Evolutionary conservation across 2,329 filamentous ascomycete genomes (phyloP).

Genomic region (Esteya vermicola): DNA sequence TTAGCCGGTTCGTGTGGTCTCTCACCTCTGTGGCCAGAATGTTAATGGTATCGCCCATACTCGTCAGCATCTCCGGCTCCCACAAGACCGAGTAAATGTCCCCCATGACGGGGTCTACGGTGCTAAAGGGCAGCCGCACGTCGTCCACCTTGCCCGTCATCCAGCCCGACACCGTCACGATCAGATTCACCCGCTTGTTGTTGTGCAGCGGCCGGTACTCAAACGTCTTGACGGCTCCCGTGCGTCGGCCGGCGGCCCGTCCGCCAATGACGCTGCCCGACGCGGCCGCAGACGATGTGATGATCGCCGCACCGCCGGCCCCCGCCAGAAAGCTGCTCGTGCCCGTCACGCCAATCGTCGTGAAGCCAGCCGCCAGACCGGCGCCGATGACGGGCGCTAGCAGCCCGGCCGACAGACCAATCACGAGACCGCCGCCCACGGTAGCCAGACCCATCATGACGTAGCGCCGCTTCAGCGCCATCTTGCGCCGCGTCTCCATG

Average conservation of each 20-base stretch:
- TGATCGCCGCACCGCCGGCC: conserved; percentile 82
- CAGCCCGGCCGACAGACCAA: conserved; percentile 83
- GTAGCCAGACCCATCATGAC: conserved; percentile 96
- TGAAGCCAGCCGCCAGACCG: conserved; percentile 86
- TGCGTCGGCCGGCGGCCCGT: conserved; percentile 73
- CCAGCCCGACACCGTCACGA: conserved; percentile 92
- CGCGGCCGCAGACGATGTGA: conserved; percentile 76
- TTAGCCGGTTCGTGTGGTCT: conserved; percentile 9
- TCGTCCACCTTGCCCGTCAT: conserved; percentile 98
- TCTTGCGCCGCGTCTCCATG: conserved; percentile 72
- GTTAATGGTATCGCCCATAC: conserved; percentile 97
- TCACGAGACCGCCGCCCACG: conserved; percentile 86
- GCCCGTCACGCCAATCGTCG: conserved; percentile 82
- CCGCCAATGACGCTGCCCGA: conserved; percentile 79
- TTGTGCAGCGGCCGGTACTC: conserved; percentile 95
- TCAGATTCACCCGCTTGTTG: conserved; percentile 92
- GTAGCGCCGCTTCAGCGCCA: conserved; percentile 67
- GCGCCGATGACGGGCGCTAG: conserved; percentile 89
- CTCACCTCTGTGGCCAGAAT: conserved; percentile 86
- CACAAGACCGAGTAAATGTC: conserved; percentile 94
- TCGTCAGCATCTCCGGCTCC: conserved; percentile 96
- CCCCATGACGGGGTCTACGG: conserved; percentile 93
- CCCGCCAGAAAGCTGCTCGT: conserved; percentile 83
- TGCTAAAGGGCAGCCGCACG: conserved; percentile 88
- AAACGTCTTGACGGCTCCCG: conserved; percentile 86